Evolutionary conservation across 225 moss, liverwort and hornwort species (phyloP), one percentile per base, ranked within the genome.

Genomic region (Antitrichia curtipendula): DNA sequence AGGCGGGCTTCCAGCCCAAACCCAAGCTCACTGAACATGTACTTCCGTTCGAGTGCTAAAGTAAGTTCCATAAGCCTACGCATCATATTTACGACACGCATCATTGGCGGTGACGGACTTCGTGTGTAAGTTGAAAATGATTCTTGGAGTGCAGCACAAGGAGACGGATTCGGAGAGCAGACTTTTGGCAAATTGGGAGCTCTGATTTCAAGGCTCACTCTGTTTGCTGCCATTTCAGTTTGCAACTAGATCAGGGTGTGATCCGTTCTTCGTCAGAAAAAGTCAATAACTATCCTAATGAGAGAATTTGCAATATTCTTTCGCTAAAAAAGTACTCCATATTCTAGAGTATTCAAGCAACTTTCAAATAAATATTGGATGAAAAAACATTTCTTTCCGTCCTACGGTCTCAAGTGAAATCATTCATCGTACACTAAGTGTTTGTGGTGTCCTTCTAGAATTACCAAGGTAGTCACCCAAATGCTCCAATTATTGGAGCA

Each of bases 391-490:
- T 12, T n/a, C 13, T 38, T 22, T 38, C 13, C 12, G 22, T 68
- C 22, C 21, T 12, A 6, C 0, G 38, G 1, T 13, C 12, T 38
- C 0, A 22, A 3, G 4, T 38, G 13, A 38, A 38, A 13, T 38
- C 38, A 68, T 38, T 0, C 4, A 23, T 68, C 0, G 0, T 0
- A 38, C 4, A 68, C 0, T 7, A 22, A 22, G 7, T 22, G 4
- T 38, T 0, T 0, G 2, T 23, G 4, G 7, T 2, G 0, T 65
- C 5, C 18, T 34, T 20, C 6, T 65, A 19, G 49, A 49, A 49
- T 10, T 49, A 56, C 56, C 2, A 56, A 20, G 20, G 56, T 56
- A 56, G 19, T 56, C 8, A 56, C 5, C 12, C 8, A 56, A 21
- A 56, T 56, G 56, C 8, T 19, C 2, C 56, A 56, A 56, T 56